A percentile compares a stretch with the other conserved stretches of the same genome.
Conservation (phyloP, 495 filamentous ascomycete species). For the Viridothelium virens region DNA sequence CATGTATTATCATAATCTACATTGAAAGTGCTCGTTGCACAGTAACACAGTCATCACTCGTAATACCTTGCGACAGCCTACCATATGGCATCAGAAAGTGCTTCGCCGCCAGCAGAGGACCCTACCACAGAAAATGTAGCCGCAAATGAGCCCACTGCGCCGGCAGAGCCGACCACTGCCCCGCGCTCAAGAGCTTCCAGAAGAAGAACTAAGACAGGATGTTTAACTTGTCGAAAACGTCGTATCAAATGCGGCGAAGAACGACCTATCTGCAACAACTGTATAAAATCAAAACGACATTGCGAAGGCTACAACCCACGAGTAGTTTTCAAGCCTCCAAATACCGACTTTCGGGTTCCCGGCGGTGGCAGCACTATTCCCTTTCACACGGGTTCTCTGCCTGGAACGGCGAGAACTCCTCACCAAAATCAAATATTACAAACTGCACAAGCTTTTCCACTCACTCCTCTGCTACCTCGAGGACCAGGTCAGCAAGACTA, state of each 20-base stretch:
- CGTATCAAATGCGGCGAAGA: slow-evolving; percentile 98
- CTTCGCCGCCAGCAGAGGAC: neutral
- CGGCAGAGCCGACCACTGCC: neutral
- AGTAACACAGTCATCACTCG: neutral
- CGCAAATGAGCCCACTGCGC: neutral
- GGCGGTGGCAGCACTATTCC: slow-evolving; percentile 23
- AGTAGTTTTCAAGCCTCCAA: slow-evolving; percentile 84
- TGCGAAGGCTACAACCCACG: slow-evolving; percentile 95
- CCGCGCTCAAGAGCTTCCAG: slow-evolving; percentile 31
- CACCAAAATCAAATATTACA: neutral
- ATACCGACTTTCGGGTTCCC: slow-evolving; percentile 42
- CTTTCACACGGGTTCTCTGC: slow-evolving; percentile 24
- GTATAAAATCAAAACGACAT: slow-evolving; percentile 84
- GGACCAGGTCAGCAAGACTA: slow-evolving; percentile 2
- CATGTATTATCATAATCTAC: neutral
- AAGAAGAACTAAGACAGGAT: slow-evolving; percentile 93
- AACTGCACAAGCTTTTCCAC: neutral
- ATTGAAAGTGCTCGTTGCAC: neutral
- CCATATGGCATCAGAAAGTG: slow-evolving; percentile 1
- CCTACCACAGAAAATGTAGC: neutral
- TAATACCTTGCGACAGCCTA: neutral
- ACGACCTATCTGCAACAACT: slow-evolving; percentile 83
- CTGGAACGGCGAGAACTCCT: slow-evolving; percentile 11
- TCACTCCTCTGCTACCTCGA: neutral
- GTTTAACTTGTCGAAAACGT: slow-evolving; percentile 87